These are phyloP conservation scores for Apophysomyces variabilis DNA, from an alignment of 371 early-diverging fungal species.

Conservation along the genomic window DNA sequence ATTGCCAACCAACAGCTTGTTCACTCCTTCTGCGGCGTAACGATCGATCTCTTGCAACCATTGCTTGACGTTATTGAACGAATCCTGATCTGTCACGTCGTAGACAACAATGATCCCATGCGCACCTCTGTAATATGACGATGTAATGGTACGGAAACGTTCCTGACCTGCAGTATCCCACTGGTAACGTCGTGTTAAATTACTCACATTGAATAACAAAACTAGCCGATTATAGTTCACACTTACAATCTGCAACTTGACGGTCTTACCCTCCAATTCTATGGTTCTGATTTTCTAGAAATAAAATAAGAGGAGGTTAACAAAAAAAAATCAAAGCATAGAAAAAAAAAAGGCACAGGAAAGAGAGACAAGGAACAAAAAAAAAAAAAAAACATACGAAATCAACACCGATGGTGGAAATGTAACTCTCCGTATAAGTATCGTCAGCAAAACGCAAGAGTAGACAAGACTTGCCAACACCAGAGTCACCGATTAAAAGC, in stretches of 20 bases:
- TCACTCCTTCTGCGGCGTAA: slow-evolving; percentile 65
- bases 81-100: slow-evolving; percentile 97
- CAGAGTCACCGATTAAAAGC: slow-evolving; percentile 95
- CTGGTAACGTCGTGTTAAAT: slow-evolving; percentile 11
- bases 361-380: neutral
- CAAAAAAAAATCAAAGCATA: neutral
- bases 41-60: slow-evolving; percentile 96
- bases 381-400: slow-evolving; percentile 65
- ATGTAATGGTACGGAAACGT: slow-evolving; percentile 98
- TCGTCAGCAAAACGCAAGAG: slow-evolving; percentile 94
- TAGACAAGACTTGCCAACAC: slow-evolving; percentile 96
- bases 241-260: slow-evolving; percentile 94
- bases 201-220: neutral
- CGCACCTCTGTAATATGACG: slow-evolving; percentile 96
- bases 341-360: no score
- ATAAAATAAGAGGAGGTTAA: neutral
- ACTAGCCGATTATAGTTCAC: neutral
- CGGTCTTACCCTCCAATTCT: slow-evolving; percentile 92
- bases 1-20: slow-evolving; percentile 98
- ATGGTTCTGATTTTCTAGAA: slow-evolving; percentile 96
- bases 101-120: slow-evolving; percentile 99
- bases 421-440: slow-evolving; percentile 89
- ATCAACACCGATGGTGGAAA: slow-evolving; percentile 99
- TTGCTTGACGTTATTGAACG: slow-evolving; percentile 85
- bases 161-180: slow-evolving; percentile 99